Base-by-base conservation (phyloP, 2,329 filamentous ascomycete species). In the Aspergillus arachidicola region DNA sequence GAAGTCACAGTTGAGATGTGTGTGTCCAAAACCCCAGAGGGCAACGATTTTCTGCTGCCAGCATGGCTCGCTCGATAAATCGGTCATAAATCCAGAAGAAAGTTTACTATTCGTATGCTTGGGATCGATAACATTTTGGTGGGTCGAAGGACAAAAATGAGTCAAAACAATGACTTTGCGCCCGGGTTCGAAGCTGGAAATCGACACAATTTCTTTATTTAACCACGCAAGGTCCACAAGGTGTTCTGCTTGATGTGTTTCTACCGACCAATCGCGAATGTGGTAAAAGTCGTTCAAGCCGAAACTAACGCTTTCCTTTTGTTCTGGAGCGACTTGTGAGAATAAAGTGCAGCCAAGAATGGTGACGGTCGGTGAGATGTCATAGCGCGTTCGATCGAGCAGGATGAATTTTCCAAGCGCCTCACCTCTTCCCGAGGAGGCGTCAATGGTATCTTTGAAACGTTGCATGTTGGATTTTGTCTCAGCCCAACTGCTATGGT, bases 291-390 rank as follows among this genome's bases (percentile, higher is more conserved):
- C 83, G 46, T 81, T 80, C 19, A 85, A 58, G 0, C 79, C 73
- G 28, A 74, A 62, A 43, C 73, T 73, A 10, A 85, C 80, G 0
- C 64, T 69, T 32, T 73, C 68, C 12, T 66, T 60, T 6, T 77
- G 74, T 21, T 76, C 71, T 0, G 69, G 59, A 1, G 78, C 74
- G 38, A 86, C 73, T 6, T 68, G 60, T 0, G 84, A 85, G 71
- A 84, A 86, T 5, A 86, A 74, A 19, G 80, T 81, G 66, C 79
- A 82, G 9, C 81, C 80, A 1, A 82, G 68, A 28, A 82, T 72
- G 3, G 74, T 74, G 21, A 78, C 53, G 6, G 66, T 69, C 7
- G 65, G 63, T 23, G 73, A 71, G 38, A 78, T 26, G 64, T 79
- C 74, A 68, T 75, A 75, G 6, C 74, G 69, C 5, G 66, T 72